Evolutionary conservation across 2,329 filamentous ascomycete species (phyloP).

Genomic region (Magnaporthiopsis incrustans): DNA sequence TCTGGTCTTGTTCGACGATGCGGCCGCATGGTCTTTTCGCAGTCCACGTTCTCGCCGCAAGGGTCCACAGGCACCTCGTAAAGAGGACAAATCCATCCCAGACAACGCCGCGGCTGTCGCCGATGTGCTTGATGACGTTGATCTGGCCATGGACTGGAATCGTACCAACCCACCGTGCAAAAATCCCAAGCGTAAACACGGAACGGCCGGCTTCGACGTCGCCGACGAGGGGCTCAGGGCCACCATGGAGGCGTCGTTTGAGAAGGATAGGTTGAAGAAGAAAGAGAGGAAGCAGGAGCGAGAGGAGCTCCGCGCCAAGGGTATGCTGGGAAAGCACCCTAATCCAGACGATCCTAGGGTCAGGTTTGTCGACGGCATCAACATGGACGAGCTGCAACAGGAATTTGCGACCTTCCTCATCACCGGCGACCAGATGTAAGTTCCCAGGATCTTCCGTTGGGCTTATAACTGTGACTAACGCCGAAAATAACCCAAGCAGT

Average conservation of each 20-base stretch:
- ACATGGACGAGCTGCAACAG: constrained; percentile 58
- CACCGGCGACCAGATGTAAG: constrained; percentile 54
- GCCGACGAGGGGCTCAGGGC: constrained; percentile 61
- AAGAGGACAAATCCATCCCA: constrained; percentile 5
- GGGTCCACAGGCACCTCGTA: not conserved
- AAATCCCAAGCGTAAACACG: constrained; percentile 53
- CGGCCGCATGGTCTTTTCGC: constrained; percentile 26
- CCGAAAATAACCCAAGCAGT: constrained; percentile 30
- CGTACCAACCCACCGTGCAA: constrained; percentile 55
- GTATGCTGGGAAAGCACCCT: constrained; percentile 52
- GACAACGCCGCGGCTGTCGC: constrained; percentile 30
- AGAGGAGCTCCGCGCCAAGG: constrained; percentile 59
- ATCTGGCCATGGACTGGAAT: constrained; percentile 78
- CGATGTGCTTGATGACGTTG: constrained; percentile 59
- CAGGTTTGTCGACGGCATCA: constrained; percentile 69
- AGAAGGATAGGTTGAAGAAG: constrained; percentile 64
- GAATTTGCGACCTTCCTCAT: constrained; percentile 68
- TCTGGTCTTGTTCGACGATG: constrained; percentile 43
- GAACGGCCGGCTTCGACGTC: constrained; percentile 42
- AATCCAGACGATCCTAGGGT: constrained; percentile 52
- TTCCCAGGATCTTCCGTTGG: constrained; percentile 10
- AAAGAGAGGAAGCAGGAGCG: constrained; percentile 60
- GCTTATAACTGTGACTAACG: not conserved
- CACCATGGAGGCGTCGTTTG: constrained; percentile 50
- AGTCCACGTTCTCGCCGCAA: constrained; percentile 9